Conservation (phyloP, 495 filamentous ascomycete species). For the Lasiosphaeria hispida region DNA sequence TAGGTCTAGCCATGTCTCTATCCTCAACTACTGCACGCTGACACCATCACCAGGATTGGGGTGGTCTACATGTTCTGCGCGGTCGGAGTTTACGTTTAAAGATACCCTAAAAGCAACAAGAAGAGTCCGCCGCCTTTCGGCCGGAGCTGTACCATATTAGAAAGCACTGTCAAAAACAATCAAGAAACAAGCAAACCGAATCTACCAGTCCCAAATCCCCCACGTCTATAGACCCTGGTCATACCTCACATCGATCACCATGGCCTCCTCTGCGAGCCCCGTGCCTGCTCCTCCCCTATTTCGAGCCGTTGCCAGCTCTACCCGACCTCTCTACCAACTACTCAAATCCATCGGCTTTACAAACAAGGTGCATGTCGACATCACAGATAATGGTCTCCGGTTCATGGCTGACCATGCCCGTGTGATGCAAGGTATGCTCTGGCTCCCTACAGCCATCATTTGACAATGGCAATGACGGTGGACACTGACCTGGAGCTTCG, state of each 20-base stretch:
- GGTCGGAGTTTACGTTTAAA: conserved; percentile 93
- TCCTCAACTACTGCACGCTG: not conserved
- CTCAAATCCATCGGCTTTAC: conserved; percentile 84
- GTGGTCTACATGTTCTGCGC: conserved; percentile 98
- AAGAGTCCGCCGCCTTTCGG: conserved; percentile 14
- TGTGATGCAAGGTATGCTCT: conserved; percentile 70
- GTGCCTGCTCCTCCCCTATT: conserved; percentile 56
- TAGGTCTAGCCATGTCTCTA: conserved; percentile 42
- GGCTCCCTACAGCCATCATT: not conserved
- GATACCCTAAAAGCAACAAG: conserved; percentile 38
- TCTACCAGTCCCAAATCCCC: not conserved
- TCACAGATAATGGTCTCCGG: conserved; percentile 76
- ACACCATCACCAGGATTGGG: conserved; percentile 65
- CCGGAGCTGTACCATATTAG: conserved; percentile 42
- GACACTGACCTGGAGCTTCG: not conserved
- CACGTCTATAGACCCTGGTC: conserved; percentile 1
- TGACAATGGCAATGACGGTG: conserved; percentile 13
- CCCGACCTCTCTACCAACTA: conserved; percentile 83
- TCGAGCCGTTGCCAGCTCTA: conserved; percentile 79
- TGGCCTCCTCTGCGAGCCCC: conserved; percentile 16
- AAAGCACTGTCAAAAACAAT: conserved; percentile 16
- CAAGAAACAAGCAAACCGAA: conserved; percentile 1
- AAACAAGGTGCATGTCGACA: conserved; percentile 76
- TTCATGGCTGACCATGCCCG: conserved; percentile 82
- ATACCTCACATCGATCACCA: conserved; percentile 3